Evolutionary conservation across 2,329 filamentous ascomycete genomes (phyloP).

Genomic region (Claviceps spartinae): DNA sequence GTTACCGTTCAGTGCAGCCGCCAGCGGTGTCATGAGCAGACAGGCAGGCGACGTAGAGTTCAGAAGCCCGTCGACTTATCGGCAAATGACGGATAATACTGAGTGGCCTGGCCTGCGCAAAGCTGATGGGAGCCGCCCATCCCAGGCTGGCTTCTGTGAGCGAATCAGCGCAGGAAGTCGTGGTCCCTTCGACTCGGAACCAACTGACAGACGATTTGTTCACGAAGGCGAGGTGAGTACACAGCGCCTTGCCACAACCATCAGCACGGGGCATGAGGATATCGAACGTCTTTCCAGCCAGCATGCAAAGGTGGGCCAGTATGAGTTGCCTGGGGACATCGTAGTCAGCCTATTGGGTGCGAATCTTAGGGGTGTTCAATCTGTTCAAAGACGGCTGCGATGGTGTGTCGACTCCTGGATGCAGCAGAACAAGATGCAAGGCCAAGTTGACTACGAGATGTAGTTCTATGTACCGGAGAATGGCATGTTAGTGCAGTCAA

Average conservation of each 20-base stretch:
- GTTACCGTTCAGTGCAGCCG: neutral
- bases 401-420: conserved; percentile 1
- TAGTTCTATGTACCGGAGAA: neutral
- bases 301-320: neutral
- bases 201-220: neutral
- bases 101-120: neutral
- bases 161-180: neutral
- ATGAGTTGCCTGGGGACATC: neutral
- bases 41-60: neutral
- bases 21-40: neutral
- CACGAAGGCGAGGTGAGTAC: neutral
- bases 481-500: too few species aligned
- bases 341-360: neutral
- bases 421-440: neutral
- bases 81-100: neutral
- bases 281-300: neutral
- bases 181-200: neutral
- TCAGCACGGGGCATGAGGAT: neutral
- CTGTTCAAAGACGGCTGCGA: conserved; percentile 1
- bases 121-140: neutral
- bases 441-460: conserved; percentile 4
- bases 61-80: neutral
- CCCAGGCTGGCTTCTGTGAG: neutral
- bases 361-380: neutral
- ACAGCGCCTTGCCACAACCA: neutral